phyloP scores from a whole-genome alignment of 1,284 basidiomycete genomes.

The Coniferiporia sulphurascens region DNA sequence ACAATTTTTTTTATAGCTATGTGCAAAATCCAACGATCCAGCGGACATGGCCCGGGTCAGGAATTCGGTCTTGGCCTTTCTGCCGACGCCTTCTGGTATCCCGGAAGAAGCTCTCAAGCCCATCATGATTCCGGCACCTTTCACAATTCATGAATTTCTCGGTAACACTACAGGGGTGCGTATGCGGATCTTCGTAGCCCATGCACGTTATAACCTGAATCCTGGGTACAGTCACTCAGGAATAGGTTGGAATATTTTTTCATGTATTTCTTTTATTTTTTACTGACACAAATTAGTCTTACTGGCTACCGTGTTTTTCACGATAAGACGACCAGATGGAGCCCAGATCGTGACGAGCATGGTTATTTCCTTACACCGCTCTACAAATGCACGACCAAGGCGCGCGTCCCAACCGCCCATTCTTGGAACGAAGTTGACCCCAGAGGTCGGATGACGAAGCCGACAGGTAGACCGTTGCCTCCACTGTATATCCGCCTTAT shows the following conservation, averaged over 20 bases:
- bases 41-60: slow-evolving; percentile 48
- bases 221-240: slow-evolving; percentile 37
- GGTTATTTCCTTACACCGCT: slow-evolving; percentile 66
- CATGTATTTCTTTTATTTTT: slow-evolving; percentile 6
- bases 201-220: slow-evolving; percentile 5
- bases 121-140: slow-evolving; percentile 55
- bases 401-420: slow-evolving; percentile 65
- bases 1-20: background rate
- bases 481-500: background rate
- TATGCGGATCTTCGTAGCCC: slow-evolving; percentile 15
- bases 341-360: slow-evolving; percentile 72
- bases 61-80: slow-evolving; percentile 47
- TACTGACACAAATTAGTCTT: slow-evolving; percentile 37
- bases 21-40: slow-evolving; percentile 29
- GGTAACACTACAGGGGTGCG: slow-evolving; percentile 54
- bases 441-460: slow-evolving; percentile 48
- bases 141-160: slow-evolving; percentile 65
- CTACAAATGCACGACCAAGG: slow-evolving; percentile 73
- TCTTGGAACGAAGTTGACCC: slow-evolving; percentile 61
- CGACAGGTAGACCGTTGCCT: slow-evolving; percentile 45
- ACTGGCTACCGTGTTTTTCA: slow-evolving; percentile 61
- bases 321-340: slow-evolving; percentile 66
- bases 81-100: slow-evolving; percentile 57
- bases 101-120: slow-evolving; percentile 63
- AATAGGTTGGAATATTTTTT: slow-evolving; percentile 34